phyloP scores from a whole-genome alignment of 2,329 filamentous ascomycete genomes.

The Didymella segeticola region DNA sequence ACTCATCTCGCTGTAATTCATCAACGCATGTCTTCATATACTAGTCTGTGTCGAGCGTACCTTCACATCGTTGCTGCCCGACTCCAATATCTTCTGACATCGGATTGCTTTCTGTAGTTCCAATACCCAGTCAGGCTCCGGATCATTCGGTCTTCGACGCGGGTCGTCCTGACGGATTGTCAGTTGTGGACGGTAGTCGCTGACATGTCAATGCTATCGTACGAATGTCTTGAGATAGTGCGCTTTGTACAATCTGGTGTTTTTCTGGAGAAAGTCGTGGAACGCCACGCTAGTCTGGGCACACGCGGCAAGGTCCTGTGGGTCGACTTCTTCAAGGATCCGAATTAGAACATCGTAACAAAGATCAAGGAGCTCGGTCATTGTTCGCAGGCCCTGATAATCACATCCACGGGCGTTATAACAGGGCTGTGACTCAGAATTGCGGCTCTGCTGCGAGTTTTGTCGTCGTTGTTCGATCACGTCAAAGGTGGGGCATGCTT shows the following conservation, averaged over 20 bases:
- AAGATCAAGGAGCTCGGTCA: constrained; percentile 44
- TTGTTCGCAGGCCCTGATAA: constrained; percentile 8
- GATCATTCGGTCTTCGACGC: constrained; percentile 30
- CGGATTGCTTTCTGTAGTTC: constrained; percentile 40
- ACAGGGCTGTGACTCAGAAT: not conserved
- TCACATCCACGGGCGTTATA: not conserved
- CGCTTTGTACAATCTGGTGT: constrained; percentile 66
- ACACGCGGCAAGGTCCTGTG: constrained; percentile 41
- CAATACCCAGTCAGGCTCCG: constrained; percentile 41
- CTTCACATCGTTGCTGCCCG: constrained; percentile 51
- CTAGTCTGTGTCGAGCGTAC: constrained; percentile 14
- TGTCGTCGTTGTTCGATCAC: constrained; percentile 5
- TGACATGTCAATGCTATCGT: too few species aligned
- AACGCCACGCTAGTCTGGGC: constrained; percentile 50
- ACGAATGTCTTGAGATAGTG: constrained; percentile 68
- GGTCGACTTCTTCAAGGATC: constrained; percentile 43
- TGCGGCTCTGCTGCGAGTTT: not conserved
- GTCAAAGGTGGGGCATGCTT: constrained; percentile 14
- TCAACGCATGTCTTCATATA: constrained; percentile 6
- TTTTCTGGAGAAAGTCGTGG: constrained; percentile 62
- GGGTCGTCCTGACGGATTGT: constrained; percentile 49
- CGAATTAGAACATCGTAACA: constrained; percentile 47
- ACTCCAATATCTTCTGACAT: constrained; percentile 55
- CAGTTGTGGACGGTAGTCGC: too few species aligned
- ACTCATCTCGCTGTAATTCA: constrained; percentile 37